Base-by-base conservation (phyloP, 1,139 yeast species). In the Yamadazyma buinensis region DNA sequence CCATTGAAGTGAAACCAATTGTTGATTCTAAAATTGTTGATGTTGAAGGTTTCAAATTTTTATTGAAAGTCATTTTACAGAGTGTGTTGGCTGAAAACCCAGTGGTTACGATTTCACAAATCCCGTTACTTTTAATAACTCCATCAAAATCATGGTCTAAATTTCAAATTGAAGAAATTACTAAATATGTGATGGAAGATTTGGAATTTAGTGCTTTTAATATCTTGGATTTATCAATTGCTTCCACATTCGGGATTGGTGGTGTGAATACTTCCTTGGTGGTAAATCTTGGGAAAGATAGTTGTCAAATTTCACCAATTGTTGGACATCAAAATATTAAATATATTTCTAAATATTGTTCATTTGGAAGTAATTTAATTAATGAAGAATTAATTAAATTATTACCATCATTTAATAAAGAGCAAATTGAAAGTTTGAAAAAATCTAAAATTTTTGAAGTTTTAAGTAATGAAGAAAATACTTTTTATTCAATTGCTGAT, bases 241-340 rank as follows among this genome's bases (percentile, higher is more conserved):
- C 90, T 5, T 68, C 90, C 1, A 67, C 83, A 11, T 88, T 80
- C 57, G 94, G 96, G 0, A 72, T 82, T 52, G 79, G 82, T 2
- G 61, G 71, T 42, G 64, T 70, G 21, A 63, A 79, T 14, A 76
- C 71, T 37, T 75, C 92, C 1, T 59, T 83, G 26, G 86, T 92
- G 15, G 78, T 92, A 30, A 95, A 92, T 56, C 71, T 92, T 29
- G 97, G 97, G 15, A 66, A 70, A 40, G 77, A 80, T 28, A 75
- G 80, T 46, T 77, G 87, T 2, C 95, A 87, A 53, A 68, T 92
- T 26, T 72, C 82, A 5, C 94, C 96, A 1, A 77, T 92, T 17
- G 60, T 84, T 30, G 94, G 85, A 38, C 85, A 77, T 49, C 78
- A 79, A 39, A 69, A 75, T 4, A 58, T 82, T 29, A 71, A 70